Percentiles rank a stretch among this genome's conserved stretches.
These are phyloP conservation scores for Podaxis sp. DNA, from an alignment of 768 basidiomycete genomes.

Conservation along the genomic window DNA sequence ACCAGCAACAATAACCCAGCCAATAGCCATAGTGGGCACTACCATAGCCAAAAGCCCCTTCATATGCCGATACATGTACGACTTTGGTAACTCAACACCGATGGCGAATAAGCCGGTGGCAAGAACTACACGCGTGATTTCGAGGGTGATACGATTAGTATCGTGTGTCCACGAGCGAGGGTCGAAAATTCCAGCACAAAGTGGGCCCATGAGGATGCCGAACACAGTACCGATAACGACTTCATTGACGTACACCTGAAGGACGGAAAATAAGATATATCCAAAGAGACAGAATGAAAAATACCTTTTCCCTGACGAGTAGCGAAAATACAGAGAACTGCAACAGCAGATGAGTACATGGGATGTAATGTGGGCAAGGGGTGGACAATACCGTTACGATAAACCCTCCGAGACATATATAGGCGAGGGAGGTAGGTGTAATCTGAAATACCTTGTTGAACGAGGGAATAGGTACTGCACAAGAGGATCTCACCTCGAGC, in stretches of 20 bases:
- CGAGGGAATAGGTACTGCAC: conserved; percentile 21
- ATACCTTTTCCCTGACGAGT: conserved; percentile 77
- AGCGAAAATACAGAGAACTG: conserved; percentile 86
- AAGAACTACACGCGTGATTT: conserved; percentile 85
- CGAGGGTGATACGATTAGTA: conserved; percentile 65
- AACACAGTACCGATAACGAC: conserved; percentile 86
- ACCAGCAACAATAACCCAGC: conserved; percentile 80
- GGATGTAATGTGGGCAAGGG: neutral
- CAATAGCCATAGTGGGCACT: conserved; percentile 82
- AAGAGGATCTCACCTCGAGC: conserved; percentile 33
- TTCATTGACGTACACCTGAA: conserved; percentile 85
- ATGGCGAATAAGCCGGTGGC: conserved; percentile 93
- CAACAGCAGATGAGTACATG: neutral
- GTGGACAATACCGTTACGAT: conserved; percentile 35
- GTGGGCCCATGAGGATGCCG: conserved; percentile 67
- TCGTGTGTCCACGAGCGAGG: conserved; percentile 70
- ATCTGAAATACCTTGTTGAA: conserved; percentile 39
- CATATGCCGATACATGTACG: conserved; percentile 81
- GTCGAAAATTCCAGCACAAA: conserved; percentile 69
- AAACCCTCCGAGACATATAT: conserved; percentile 61
- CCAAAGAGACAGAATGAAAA: conserved; percentile 9
- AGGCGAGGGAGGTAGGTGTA: conserved; percentile 52
- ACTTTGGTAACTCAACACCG: conserved; percentile 87
- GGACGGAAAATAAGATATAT: neutral
- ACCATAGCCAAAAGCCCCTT: conserved; percentile 70